These are phyloP conservation scores for Datisca glomerata DNA, from an alignment of 306 rosid species.

Conservation along the genomic window DNA sequence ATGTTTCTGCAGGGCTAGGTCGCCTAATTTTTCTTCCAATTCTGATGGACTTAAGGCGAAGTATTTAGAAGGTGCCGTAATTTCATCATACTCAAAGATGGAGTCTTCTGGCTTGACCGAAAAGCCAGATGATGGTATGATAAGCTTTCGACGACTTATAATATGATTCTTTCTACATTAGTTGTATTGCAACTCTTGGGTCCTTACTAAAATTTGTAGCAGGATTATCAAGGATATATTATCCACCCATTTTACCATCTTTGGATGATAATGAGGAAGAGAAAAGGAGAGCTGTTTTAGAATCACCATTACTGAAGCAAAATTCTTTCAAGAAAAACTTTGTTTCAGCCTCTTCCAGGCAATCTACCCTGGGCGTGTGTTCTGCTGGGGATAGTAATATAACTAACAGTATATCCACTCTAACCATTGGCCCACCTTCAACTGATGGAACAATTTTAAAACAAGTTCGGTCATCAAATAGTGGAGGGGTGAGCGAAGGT, in stretches of 20 bases:
- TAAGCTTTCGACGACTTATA: constrained; percentile 14
- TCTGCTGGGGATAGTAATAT: constrained; percentile 16
- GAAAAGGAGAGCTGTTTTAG: constrained; percentile 26
- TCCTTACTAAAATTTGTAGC: constrained; percentile 8
- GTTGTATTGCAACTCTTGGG: not conserved
- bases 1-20: constrained; percentile 17
- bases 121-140: constrained; percentile 40
- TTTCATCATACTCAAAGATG: constrained; percentile 39
- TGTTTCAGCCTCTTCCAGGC: constrained; percentile 24
- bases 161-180: not conserved
- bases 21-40: constrained; percentile 48
- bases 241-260: constrained; percentile 26
- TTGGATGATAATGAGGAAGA: constrained; percentile 23
- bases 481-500: constrained; percentile 30
- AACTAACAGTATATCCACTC: constrained; percentile 19
- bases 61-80: constrained; percentile 25
- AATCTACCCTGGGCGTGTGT: constrained; percentile 22
- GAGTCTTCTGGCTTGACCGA: constrained; percentile 28
- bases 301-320: constrained; percentile 23
- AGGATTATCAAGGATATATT: constrained; percentile 25
- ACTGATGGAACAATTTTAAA: constrained; percentile 29
- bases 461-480: constrained; percentile 31
- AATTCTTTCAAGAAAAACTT: constrained; percentile 24
- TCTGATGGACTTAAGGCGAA: constrained; percentile 51
- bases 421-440: constrained; percentile 27